Evolutionary conservation across 345 rosid species (phyloP).

Genomic region (Salix suchowensis): DNA sequence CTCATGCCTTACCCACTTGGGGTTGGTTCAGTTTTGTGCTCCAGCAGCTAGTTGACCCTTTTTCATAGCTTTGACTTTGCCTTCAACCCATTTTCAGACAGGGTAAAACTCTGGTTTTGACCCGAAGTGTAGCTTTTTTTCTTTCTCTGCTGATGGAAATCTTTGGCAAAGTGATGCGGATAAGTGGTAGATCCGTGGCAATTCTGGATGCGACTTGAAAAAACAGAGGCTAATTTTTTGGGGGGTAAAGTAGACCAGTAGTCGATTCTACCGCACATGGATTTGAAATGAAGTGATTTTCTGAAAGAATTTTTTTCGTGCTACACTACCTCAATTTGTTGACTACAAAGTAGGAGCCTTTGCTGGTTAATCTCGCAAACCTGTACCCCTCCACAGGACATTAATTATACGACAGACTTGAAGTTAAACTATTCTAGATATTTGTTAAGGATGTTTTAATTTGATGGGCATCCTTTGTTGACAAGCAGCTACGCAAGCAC

Average conservation of each 20-base stretch:
- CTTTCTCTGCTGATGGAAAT: background rate
- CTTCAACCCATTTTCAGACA: background rate
- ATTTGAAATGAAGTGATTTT: background rate
- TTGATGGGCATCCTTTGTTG: constrained; percentile 18
- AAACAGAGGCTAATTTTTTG: background rate
- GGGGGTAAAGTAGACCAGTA: background rate
- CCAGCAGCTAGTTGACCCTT: background rate
- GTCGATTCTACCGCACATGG: background rate
- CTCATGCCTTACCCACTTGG: constrained; percentile 23
- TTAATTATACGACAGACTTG: background rate
- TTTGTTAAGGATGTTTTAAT: background rate
- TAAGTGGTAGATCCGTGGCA: constrained; percentile 4
- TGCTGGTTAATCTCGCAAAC: background rate
- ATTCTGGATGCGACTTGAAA: background rate
- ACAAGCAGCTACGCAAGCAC: constrained; percentile 15
- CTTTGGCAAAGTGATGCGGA: background rate
- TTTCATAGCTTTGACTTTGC: background rate
- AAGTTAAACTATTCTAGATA: background rate
- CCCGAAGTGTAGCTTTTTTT: background rate
- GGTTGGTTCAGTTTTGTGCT: constrained; percentile 1
- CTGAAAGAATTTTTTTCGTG: background rate
- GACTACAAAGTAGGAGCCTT: background rate
- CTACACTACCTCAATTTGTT: background rate
- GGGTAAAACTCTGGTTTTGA: constrained; percentile 13
- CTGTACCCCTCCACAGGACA: background rate